Evolutionary conservation across 495 filamentous ascomycete species (phyloP).

Genomic region (Corynascus novoguineensis): DNA sequence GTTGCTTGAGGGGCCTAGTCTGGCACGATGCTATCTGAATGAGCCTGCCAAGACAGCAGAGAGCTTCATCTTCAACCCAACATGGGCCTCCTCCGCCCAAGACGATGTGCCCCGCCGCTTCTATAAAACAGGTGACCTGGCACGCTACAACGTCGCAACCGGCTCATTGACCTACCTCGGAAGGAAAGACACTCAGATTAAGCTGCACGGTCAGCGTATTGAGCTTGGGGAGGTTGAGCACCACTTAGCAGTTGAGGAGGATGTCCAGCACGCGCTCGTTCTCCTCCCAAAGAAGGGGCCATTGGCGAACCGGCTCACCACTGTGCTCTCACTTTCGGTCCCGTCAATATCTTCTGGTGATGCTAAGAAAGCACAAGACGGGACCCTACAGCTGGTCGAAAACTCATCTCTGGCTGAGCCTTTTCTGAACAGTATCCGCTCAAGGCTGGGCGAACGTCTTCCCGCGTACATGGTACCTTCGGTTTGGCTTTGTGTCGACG

Average conservation of each 20-base stretch:
- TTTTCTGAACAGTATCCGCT: conserved; percentile 11
- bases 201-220: conserved; percentile 36
- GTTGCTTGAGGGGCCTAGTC: conserved; percentile 37
- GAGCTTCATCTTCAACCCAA: conserved; percentile 30
- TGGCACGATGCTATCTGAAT: conserved; percentile 42
- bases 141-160: conserved; percentile 44
- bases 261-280: conserved; percentile 39
- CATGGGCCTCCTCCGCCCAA: conserved; percentile 5
- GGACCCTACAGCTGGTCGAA: neutral
- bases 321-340: conserved; percentile 12
- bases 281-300: conserved; percentile 41
- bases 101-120: conserved; percentile 23
- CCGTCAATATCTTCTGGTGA: neutral
- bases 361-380: neutral
- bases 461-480: conserved; percentile 51
- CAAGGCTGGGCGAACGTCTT: conserved; percentile 5
- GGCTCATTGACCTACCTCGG: conserved; percentile 48
- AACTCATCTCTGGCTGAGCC: conserved; percentile 1
- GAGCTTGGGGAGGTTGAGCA: conserved; percentile 53
- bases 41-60: conserved; percentile 30
- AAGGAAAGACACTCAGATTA: conserved; percentile 35
- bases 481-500: conserved; percentile 18
- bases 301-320: conserved; percentile 40
- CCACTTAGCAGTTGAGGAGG: conserved; percentile 26
- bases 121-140: conserved; percentile 59